Percentiles rank a stretch among this genome's conserved stretches.
These are phyloP conservation scores for Posidonia australis DNA, from an alignment of 106 monocot genomes.

Conservation along the genomic window DNA sequence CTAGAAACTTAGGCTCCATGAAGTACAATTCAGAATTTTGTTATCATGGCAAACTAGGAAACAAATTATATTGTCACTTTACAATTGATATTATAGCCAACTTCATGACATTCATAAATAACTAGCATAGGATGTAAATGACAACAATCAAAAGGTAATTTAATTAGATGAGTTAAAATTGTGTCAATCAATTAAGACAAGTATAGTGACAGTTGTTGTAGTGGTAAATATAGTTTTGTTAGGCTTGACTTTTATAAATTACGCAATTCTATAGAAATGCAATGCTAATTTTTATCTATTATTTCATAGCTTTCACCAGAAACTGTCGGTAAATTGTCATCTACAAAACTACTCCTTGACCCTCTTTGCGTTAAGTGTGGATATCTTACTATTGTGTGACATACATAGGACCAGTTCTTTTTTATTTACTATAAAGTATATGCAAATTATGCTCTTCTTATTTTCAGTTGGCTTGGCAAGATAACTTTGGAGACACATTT, in stretches of 20 bases:
- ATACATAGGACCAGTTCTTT: background rate
- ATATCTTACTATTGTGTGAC: background rate
- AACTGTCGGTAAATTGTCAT: slow-evolving; percentile 5
- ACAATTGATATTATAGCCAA: too few relatives aligned
- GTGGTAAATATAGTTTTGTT: slow-evolving; percentile 24
- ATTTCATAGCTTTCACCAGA: slow-evolving; percentile 10
- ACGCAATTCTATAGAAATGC: too few relatives aligned
- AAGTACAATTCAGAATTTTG: too few relatives aligned
- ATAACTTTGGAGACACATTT: slow-evolving; percentile 38
- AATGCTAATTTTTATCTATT: background rate
- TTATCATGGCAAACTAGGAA: too few relatives aligned
- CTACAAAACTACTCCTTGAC: slow-evolving; percentile 62
- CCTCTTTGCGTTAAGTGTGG: slow-evolving; percentile 75
- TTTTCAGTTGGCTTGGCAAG: slow-evolving; percentile 39
- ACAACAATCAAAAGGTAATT: too few relatives aligned
- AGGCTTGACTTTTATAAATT: background rate
- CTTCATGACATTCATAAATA: too few relatives aligned
- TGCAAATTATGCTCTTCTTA: background rate
- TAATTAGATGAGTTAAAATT: too few relatives aligned
- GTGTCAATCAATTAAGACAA: slow-evolving; percentile 53
- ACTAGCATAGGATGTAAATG: too few relatives aligned
- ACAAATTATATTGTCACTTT: too few relatives aligned
- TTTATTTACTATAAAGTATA: background rate
- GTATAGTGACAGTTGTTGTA: slow-evolving; percentile 41
- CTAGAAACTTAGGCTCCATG: too few relatives aligned